Evolutionary conservation across 1,284 basidiomycete genomes (phyloP).

Genomic region (Marasmius fiardii): DNA sequence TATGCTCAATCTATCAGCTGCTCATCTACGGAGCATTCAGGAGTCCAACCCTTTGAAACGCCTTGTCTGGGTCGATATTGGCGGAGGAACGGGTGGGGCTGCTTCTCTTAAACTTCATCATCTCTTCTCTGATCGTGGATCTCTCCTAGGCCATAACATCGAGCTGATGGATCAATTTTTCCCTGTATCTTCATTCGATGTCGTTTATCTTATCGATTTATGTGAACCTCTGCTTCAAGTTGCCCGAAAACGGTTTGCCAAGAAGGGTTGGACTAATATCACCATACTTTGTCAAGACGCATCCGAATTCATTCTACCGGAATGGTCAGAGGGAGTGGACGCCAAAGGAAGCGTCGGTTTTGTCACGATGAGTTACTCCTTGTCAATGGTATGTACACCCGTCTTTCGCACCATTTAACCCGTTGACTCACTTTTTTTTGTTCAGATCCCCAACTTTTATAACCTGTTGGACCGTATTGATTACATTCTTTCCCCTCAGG

Average conservation of each 20-base stretch:
- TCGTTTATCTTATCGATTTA: slow-evolving; percentile 75
- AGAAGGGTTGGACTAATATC: slow-evolving; percentile 74
- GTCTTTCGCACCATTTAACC: not conserved
- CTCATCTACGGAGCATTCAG: slow-evolving; percentile 56
- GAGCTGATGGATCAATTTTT: slow-evolving; percentile 79
- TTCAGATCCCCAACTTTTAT: slow-evolving; percentile 70
- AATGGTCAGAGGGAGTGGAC: slow-evolving; percentile 48
- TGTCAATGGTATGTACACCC: slow-evolving; percentile 56
- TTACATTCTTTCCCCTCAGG: slow-evolving; percentile 61
- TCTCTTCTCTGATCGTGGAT: not conserved
- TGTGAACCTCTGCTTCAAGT: slow-evolving; percentile 76
- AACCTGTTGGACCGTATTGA: slow-evolving; percentile 70
- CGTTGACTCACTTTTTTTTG: not conserved
- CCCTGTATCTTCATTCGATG: slow-evolving; percentile 61
- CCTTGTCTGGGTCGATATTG: slow-evolving; percentile 81
- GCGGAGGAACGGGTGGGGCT: slow-evolving; percentile 68
- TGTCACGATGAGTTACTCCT: slow-evolving; percentile 69
- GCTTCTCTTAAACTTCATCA: not conserved
- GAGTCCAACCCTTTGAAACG: slow-evolving; percentile 39
- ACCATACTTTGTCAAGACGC: slow-evolving; percentile 78
- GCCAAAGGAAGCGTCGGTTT: slow-evolving; percentile 57
- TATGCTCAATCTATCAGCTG: slow-evolving; percentile 68
- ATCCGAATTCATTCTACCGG: slow-evolving; percentile 63
- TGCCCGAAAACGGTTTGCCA: slow-evolving; percentile 65
- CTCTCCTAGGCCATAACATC: slow-evolving; percentile 79